These are phyloP conservation scores for Cyberlindnera suaveolens DNA, from an alignment of 805 yeast genomes.

Conservation along the genomic window DNA sequence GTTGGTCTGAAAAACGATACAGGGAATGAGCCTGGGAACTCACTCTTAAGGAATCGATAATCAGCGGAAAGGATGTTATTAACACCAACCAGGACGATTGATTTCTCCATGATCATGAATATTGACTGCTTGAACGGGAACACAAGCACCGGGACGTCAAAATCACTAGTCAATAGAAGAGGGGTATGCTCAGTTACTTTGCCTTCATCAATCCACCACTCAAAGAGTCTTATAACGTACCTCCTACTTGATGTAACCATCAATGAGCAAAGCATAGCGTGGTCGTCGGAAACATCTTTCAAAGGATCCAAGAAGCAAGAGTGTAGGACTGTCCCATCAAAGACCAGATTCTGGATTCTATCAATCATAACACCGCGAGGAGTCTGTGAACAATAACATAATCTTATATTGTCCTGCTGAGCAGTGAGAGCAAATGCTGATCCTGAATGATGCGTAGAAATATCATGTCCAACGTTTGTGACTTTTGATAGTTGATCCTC, in stretches of 20 bases:
- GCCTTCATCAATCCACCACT: slow-evolving; percentile 35
- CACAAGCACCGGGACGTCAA: slow-evolving; percentile 37
- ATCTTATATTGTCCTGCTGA: slow-evolving; percentile 30
- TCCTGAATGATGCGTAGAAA: slow-evolving; percentile 34
- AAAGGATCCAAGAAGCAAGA: slow-evolving; percentile 37
- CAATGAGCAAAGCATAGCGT: slow-evolving; percentile 30
- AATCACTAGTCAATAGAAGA: slow-evolving; percentile 34
- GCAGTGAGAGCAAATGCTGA: slow-evolving; percentile 34
- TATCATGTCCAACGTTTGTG: slow-evolving; percentile 21
- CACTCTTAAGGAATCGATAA: slow-evolving; percentile 26
- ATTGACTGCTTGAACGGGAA: slow-evolving; percentile 35
- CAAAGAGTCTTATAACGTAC: slow-evolving; percentile 31
- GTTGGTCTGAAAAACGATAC: slow-evolving; percentile 30
- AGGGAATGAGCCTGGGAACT: slow-evolving; percentile 31
- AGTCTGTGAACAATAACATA: slow-evolving; percentile 32
- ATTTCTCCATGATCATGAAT: slow-evolving; percentile 31
- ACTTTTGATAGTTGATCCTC: slow-evolving; percentile 14
- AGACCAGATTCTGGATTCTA: slow-evolving; percentile 32
- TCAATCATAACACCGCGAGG: slow-evolving; percentile 32
- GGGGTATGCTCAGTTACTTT: slow-evolving; percentile 30
- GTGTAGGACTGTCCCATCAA: slow-evolving; percentile 36
- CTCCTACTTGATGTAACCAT: slow-evolving; percentile 33
- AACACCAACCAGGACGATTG: slow-evolving; percentile 31
- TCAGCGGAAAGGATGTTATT: slow-evolving; percentile 45
- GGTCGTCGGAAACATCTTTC: slow-evolving; percentile 20